These are phyloP conservation scores for Eragrostis curvula DNA, from an alignment of 176 grass and related monocot species.

Conservation along the genomic window DNA sequence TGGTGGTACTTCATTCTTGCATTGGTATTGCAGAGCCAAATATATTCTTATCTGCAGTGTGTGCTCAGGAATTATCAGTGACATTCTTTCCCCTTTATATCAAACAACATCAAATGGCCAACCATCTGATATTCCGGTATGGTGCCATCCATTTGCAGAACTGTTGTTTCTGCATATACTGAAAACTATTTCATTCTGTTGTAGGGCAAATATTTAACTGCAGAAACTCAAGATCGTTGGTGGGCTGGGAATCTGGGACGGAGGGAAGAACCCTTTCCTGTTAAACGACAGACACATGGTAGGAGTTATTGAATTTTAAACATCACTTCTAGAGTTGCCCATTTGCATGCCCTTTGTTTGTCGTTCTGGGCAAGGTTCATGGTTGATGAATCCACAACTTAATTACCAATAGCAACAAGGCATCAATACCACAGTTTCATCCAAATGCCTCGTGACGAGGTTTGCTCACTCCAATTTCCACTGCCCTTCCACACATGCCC, in stretches of 20 bases:
- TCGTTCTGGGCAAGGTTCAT: neutral
- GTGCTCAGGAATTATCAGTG: neutral
- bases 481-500: neutral
- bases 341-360: slow-evolving; percentile 1
- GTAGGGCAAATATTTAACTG: slow-evolving; percentile 15
- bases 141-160: neutral
- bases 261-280: neutral
- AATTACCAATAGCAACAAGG: neutral
- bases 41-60: neutral
- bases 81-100: neutral
- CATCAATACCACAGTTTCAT: neutral
- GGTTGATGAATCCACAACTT: neutral
- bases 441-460: neutral
- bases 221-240: neutral
- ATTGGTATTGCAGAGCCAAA: neutral
- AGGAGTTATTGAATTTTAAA: slow-evolving; percentile 5
- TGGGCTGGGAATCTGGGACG: slow-evolving; percentile 6
- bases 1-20: slow-evolving; percentile 8
- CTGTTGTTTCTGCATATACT: neutral
- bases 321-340: neutral
- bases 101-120: slow-evolving; percentile 3
- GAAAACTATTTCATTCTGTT: slow-evolving; percentile 15
- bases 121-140: neutral
- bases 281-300: slow-evolving; percentile 20
- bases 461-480: neutral